Evolutionary conservation across 2,329 filamentous ascomycete genomes (phyloP).

Genomic region (Cladophialophora chaetospira): DNA sequence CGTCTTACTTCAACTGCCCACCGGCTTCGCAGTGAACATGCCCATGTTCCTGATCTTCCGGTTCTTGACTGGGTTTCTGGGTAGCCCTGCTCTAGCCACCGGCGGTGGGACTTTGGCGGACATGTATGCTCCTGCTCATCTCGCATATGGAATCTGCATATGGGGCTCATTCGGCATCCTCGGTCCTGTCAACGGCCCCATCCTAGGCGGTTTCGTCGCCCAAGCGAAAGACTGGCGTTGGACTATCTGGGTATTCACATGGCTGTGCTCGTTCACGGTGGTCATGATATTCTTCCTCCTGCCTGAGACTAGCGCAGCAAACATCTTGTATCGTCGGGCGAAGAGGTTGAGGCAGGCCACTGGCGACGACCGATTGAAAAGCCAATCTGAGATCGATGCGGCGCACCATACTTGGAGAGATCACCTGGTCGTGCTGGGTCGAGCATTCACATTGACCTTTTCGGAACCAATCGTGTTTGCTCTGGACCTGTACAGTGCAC

Average conservation of each 20-base stretch:
- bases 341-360: conserved; percentile 52
- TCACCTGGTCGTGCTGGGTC: conserved; percentile 52
- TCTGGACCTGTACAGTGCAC: conserved; percentile 61
- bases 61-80: conserved; percentile 56
- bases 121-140: conserved; percentile 42
- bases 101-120: conserved; percentile 49
- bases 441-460: conserved; percentile 59
- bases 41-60: conserved; percentile 50
- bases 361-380: conserved; percentile 56
- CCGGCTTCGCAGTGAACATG: conserved; percentile 3
- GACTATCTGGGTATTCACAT: conserved; percentile 46
- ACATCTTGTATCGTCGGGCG: conserved; percentile 46
- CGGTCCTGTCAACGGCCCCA: conserved; percentile 46
- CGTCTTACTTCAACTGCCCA: conserved; percentile 50
- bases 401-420: conserved; percentile 50
- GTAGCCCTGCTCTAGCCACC: conserved; percentile 48
- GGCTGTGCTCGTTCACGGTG: conserved; percentile 42
- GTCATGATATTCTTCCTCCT: conserved; percentile 38
- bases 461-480: conserved; percentile 64
- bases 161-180: conserved; percentile 46
- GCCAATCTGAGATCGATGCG: conserved; percentile 66
- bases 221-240: conserved; percentile 43
- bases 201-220: conserved; percentile 46
- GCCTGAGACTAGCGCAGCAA: conserved; percentile 40
- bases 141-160: conserved; percentile 44